Evolutionary conservation across 805 yeast species (phyloP).

Genomic region (Scheffersomyces stipitis): DNA sequence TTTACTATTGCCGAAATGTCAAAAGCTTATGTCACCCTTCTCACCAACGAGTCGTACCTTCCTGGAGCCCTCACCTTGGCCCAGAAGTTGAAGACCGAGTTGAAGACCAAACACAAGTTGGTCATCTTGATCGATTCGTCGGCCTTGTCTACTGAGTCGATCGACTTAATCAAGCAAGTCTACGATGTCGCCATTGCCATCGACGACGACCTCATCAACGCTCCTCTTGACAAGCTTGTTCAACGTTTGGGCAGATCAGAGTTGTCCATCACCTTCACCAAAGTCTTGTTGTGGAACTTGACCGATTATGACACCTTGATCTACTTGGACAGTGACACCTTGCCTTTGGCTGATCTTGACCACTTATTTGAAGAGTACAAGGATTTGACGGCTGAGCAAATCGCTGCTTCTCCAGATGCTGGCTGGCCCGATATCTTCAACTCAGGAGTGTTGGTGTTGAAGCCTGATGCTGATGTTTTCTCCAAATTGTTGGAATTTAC

Average conservation of each 20-base stretch:
- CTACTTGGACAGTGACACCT: constrained; percentile 29
- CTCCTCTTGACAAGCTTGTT: constrained; percentile 18
- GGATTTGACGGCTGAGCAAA: constrained; percentile 7
- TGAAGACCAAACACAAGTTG: constrained; percentile 16
- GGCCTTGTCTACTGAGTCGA: constrained; percentile 13
- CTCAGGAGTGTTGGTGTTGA: constrained; percentile 26
- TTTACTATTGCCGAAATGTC: too few species aligned
- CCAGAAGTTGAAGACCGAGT: constrained; percentile 17
- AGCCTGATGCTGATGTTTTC: constrained; percentile 18
- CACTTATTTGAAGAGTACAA: constrained; percentile 18
- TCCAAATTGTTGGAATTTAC: constrained; percentile 15
- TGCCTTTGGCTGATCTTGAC: constrained; percentile 22
- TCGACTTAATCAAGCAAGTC: constrained; percentile 16
- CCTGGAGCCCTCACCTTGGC: constrained; percentile 37
- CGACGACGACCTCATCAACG: constrained; percentile 14
- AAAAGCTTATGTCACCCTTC: constrained; percentile 29
- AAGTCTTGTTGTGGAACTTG: constrained; percentile 26
- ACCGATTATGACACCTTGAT: constrained; percentile 20
- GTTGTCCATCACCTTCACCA: constrained; percentile 26
- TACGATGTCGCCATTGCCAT: constrained; percentile 29
- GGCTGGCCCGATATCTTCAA: constrained; percentile 37
- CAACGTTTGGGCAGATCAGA: constrained; percentile 25
- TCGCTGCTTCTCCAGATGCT: constrained; percentile 28
- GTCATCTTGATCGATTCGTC: constrained; percentile 17
- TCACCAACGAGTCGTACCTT: constrained; percentile 32